These are phyloP conservation scores for Biscutella auriculata DNA, from an alignment of 441 rosid species.

Conservation along the genomic window DNA sequence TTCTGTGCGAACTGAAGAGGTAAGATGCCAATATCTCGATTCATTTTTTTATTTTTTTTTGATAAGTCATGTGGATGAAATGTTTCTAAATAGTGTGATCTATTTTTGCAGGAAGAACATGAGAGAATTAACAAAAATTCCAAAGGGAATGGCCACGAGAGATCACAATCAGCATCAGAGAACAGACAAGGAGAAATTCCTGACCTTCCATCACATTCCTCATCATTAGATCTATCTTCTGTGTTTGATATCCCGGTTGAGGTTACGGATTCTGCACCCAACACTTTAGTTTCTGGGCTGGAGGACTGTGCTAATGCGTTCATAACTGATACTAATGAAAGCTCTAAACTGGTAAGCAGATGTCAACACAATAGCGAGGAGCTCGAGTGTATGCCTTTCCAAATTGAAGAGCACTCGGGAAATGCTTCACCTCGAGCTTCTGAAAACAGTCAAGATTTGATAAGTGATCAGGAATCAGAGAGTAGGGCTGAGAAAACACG, in stretches of 20 bases:
- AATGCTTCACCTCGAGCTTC: slow-evolving; percentile 15
- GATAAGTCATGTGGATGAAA: not conserved
- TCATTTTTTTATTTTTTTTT: too few relatives aligned
- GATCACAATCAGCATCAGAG: slow-evolving; percentile 16
- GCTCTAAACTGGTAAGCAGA: not conserved
- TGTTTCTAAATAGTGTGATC: not conserved
- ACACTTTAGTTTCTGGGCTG: not conserved
- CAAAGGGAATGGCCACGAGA: slow-evolving; percentile 15
- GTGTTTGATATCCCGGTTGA: slow-evolving; percentile 18
- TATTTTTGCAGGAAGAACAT: slow-evolving; percentile 19
- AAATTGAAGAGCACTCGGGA: slow-evolving; percentile 2
- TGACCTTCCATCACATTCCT: slow-evolving; percentile 12
- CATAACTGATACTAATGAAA: not conserved
- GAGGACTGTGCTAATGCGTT: slow-evolving; percentile 10
- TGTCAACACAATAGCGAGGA: not conserved
- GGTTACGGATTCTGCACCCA: slow-evolving; percentile 11
- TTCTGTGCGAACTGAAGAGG: slow-evolving; percentile 41
- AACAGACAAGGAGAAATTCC: slow-evolving; percentile 2
- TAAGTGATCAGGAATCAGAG: slow-evolving; percentile 19
- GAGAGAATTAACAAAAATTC: slow-evolving; percentile 9
- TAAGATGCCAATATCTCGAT: not conserved
- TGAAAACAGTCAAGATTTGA: slow-evolving; percentile 15
- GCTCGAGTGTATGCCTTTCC: slow-evolving; percentile 6
- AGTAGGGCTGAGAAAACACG: slow-evolving; percentile 35
- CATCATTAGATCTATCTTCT: slow-evolving; percentile 21